Evolutionary conservation across 257 asterid species (phyloP).

Genomic region (Nemophila menziesii): DNA sequence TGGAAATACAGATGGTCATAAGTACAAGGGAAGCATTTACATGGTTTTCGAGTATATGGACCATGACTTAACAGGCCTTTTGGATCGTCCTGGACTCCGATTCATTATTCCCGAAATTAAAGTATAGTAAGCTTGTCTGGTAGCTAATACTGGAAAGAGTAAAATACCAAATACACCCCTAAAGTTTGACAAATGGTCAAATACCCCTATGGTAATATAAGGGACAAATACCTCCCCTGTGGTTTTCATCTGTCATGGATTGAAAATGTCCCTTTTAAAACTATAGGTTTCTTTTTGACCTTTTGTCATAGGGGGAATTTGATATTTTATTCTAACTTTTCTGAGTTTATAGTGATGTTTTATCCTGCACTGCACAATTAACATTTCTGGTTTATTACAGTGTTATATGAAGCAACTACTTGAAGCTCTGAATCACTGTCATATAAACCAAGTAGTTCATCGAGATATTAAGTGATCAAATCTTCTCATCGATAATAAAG

Average conservation of each 20-base stretch:
- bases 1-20: constrained; percentile 49
- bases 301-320: no score
- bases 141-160: no score
- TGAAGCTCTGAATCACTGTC: constrained; percentile 92
- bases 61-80: constrained; percentile 92
- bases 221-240: no score
- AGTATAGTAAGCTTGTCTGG: constrained; percentile 33
- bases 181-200: no score
- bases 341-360: constrained; percentile 6
- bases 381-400: constrained; percentile 45
- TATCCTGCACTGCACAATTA: constrained; percentile 15
- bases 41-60: constrained; percentile 99
- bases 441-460: constrained; percentile 89
- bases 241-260: no score
- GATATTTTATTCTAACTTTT: no score
- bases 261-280: no score
- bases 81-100: constrained; percentile 95
- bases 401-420: constrained; percentile 95
- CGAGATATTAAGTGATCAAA: constrained; percentile 97
- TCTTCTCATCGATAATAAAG: constrained; percentile 91
- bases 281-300: no score
- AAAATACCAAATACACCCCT: no score
- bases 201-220: no score
- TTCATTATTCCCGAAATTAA: constrained; percentile 86
- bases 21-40: constrained; percentile 81